Conservation (phyloP, 2,329 filamentous ascomycete genomes). For the Sporothrix euskadiensis region DNA sequence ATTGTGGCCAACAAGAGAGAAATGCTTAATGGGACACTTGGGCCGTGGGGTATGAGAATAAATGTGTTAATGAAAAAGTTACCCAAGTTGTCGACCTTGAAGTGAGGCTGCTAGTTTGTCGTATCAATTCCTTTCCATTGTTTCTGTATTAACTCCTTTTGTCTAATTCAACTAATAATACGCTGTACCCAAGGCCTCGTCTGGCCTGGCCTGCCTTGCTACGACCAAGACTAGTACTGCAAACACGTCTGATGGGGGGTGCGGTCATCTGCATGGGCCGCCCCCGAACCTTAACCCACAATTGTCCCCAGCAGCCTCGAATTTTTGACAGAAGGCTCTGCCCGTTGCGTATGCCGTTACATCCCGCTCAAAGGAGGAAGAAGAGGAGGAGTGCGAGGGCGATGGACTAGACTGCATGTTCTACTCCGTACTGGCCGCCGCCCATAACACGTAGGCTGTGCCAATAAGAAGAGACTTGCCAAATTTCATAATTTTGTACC, state of each 20-base stretch:
- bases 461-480: background rate
- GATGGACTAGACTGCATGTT: constrained; percentile 2
- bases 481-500: background rate
- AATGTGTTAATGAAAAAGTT: background rate
- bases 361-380: constrained; percentile 16
- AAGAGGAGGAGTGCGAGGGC: background rate
- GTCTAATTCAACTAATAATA: background rate
- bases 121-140: background rate
- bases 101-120: background rate
- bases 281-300: constrained; percentile 10
- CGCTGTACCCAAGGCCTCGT: background rate
- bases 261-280: constrained; percentile 4
- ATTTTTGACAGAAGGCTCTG: constrained; percentile 24
- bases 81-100: background rate
- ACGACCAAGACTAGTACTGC: constrained; percentile 9
- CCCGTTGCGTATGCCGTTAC: constrained; percentile 21
- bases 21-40: background rate
- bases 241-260: constrained; percentile 9
- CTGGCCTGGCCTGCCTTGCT: background rate
- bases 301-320: constrained; percentile 19
- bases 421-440: background rate
- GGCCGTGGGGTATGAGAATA: background rate
- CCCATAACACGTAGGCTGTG: constrained; percentile 3
- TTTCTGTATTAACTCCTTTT: background rate
- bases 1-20: background rate